Base-by-base conservation (phyloP, 306 rosid genomes). In the Echinosophora koreensis region DNA sequence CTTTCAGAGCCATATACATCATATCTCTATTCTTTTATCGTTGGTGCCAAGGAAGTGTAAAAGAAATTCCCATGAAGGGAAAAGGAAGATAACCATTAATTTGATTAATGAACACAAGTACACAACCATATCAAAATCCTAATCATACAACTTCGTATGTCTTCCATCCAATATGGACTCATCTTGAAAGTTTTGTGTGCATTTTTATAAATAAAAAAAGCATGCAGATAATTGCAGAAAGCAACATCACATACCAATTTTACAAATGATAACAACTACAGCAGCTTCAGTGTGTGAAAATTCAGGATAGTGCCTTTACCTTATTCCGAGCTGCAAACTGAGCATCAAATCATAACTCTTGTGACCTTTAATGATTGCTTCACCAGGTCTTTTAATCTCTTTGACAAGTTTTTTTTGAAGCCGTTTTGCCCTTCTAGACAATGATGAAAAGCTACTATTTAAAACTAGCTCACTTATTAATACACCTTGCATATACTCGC, bases 401-500 rank as follows among this genome's bases (percentile, higher is more conserved):
- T 50, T 95, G 15, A 83, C 93, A 75, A 92, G 87, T 77, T 87
- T 92, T 82, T 86, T 95, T 34, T 91, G 88, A 34, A 83, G 90
- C 67, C 93, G 84, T 79, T 77, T 92, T 57, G 88, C 94, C 74
- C 91, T 86, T 86, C 91, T 87, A 56, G 92, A 80, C 66, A 79
- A 54, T 30, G 86, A 77, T 7, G 96, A 82, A 86, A 92, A 95
- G 66, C 94, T 88, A 82, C 49, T 84, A 74, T 84, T 86, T 81
- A 92, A 52, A 63, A 95, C 97, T 55, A 92, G 76, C 85, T 95
- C 99, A 62, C 94, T 95, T 76, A 95, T 92, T 74, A 95, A 82
- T 58, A 95, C 99, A 79, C 99, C 99, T 87, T 95, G 99, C 97
- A 91, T 95, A 68, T 95, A 95, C 83, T 95, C 97, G 9, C 99